phyloP scores from a whole-genome alignment of 2,329 filamentous ascomycete genomes.

The Aspergillus sp. region DNA sequence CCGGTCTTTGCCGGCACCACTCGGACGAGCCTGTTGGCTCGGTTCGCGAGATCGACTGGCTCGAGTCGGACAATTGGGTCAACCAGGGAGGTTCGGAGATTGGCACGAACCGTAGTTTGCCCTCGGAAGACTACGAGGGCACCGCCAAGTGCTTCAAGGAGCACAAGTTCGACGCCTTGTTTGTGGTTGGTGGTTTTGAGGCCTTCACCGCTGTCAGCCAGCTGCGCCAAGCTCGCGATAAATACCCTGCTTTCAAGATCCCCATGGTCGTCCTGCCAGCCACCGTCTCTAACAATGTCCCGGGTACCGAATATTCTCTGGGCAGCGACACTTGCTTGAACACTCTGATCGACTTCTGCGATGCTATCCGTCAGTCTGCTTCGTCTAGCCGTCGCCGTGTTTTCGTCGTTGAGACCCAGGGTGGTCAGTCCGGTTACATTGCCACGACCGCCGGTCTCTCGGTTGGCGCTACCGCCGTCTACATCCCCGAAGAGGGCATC shows the following conservation, averaged over 20 bases:
- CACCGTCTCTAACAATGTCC: constrained; percentile 98
- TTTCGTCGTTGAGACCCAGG: constrained; percentile 97
- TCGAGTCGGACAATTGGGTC: constrained; percentile 91
- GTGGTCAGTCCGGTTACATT: constrained; percentile 87
- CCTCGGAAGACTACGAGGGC: constrained; percentile 74
- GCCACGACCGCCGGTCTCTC: constrained; percentile 83
- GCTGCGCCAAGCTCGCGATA: constrained; percentile 68
- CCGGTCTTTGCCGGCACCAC: constrained; percentile 86
- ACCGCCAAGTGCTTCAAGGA: constrained; percentile 77
- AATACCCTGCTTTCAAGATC: constrained; percentile 82
- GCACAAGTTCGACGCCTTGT: constrained; percentile 85
- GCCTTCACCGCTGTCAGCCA: constrained; percentile 89
- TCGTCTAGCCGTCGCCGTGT: constrained; percentile 88
- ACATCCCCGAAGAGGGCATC: constrained; percentile 95
- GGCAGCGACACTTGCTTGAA: constrained; percentile 96
- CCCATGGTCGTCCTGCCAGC: constrained; percentile 86
- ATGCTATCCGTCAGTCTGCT: constrained; percentile 95
- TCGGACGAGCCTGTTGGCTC: constrained; percentile 72
- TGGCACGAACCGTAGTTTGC: constrained; percentile 90
- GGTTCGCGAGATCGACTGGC: constrained; percentile 81
- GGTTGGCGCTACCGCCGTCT: constrained; percentile 89
- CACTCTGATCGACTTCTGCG: constrained; percentile 88
- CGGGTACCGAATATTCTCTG: constrained; percentile 92
- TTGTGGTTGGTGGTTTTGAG: constrained; percentile 92
- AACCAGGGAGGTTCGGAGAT: constrained; percentile 97